Conservation (phyloP, 2,329 filamentous ascomycete genomes). For the Ascochyta pisi region DNA sequence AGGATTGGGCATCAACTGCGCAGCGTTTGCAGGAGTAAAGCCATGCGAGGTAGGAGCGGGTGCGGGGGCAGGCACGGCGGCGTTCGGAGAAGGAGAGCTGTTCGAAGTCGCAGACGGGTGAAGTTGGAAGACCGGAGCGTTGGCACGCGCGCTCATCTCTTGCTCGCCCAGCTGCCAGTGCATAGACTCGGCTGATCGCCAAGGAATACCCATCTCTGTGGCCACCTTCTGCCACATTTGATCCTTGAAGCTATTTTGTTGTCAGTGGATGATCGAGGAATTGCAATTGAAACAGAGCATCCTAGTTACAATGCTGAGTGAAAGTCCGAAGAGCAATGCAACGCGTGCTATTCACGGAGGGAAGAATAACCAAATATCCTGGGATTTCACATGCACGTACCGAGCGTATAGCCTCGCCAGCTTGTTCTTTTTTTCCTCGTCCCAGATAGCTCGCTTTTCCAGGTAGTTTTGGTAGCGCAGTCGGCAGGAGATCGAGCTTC, state of each 20-base stretch:
- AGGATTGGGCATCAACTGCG: slow-evolving; percentile 43
- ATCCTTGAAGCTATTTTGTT: slow-evolving; percentile 77
- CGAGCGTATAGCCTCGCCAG: slow-evolving; percentile 93
- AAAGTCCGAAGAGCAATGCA: not conserved
- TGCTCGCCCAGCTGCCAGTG: slow-evolving; percentile 95
- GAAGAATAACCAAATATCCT: not conserved
- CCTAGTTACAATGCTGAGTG: no score
- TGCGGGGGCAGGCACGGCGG: slow-evolving; percentile 32
- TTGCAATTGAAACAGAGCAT: not conserved
- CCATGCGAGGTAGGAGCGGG: slow-evolving; percentile 38
- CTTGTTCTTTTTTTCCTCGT: slow-evolving; percentile 97
- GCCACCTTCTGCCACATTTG: slow-evolving; percentile 98
- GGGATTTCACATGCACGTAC: slow-evolving; percentile 57
- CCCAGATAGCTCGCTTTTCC: slow-evolving; percentile 91
- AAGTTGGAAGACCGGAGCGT: slow-evolving; percentile 81
- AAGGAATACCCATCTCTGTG: slow-evolving; percentile 92
- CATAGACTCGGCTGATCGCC: slow-evolving; percentile 96
- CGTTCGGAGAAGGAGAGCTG: slow-evolving; percentile 39
- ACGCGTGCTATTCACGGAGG: not conserved
- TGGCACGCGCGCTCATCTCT: slow-evolving; percentile 92
- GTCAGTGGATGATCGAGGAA: slow-evolving; percentile 29
- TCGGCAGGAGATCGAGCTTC: slow-evolving; percentile 92
- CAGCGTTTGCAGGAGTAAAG: slow-evolving; percentile 50
- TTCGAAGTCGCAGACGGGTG: slow-evolving; percentile 46
- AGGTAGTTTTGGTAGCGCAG: slow-evolving; percentile 98